Base-by-base conservation (phyloP, 1,284 basidiomycete species). In the Moesziomyces globuligerus region DNA sequence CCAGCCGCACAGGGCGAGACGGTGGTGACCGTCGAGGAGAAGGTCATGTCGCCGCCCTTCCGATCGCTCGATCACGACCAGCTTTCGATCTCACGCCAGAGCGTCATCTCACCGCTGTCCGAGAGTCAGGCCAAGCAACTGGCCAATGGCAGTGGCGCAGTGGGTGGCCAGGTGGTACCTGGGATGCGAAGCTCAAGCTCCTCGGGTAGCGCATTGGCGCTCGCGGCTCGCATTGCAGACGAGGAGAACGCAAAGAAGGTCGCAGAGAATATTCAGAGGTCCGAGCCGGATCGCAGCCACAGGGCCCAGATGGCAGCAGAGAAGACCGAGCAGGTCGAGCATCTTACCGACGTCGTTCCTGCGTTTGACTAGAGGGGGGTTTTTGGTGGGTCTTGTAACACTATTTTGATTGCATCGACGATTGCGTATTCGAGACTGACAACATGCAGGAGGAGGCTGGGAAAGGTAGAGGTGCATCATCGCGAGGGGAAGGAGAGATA, bases 1-100 rank as follows among this genome's bases (percentile, higher is more conserved):
- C 5, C 29, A 32, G 29, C 32, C 20, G 34, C 53, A 7, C 37
- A 37, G 24, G 20, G 46, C 4, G 45, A 44, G 23, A 15, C 39
- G 41, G 25, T 39, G 17, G 29, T 47, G 17, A 52, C 42, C 9
- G 42, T 72, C 15, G 59, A 72, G 34, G 68, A 74, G 42, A 70
- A 54, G 48, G 61, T 70, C 18, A 36, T 68, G 21, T 68, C 59
- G 3, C 70, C 70, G 7, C 70, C 70, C 11, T 72, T 72, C 57
- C 59, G 65, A 17, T 74, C 67, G 20, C 55, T 74, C n/a, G 72
- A 70, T 46, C 64, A 71, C 56, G 72, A 71, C 44, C 67, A 70
- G 32, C 48, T 69, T 13, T 61, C 60, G 24, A 74, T 71, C 44
- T 45, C 56, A 4, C 62, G 62, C 15, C 62, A 66, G 41, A 37